Evolutionary conservation across 768 basidiomycete species (phyloP).

Genomic region (Daedaleopsis sinensis): DNA sequence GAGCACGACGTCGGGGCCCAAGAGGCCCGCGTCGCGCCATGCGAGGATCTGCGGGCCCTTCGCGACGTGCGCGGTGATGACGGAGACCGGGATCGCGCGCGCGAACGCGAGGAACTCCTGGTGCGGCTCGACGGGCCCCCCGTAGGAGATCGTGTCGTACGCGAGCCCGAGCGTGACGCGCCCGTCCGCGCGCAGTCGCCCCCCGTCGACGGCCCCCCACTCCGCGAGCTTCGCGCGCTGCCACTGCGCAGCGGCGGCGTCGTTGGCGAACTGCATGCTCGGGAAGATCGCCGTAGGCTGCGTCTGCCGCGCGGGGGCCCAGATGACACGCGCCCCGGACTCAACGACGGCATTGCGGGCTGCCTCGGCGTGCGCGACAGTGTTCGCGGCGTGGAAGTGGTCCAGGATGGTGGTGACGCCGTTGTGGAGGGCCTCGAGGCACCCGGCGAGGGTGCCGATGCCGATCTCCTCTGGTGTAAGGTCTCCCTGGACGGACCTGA

Average conservation of each 20-base stretch:
- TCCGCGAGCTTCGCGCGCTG: constrained; percentile 27
- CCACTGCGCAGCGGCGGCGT: constrained; percentile 26
- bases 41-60: constrained; percentile 24
- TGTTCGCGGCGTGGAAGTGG: constrained; percentile 33
- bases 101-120: constrained; percentile 25
- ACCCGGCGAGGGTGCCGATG: constrained; percentile 34
- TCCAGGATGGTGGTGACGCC: constrained; percentile 37
- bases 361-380: constrained; percentile 29
- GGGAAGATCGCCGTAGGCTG: constrained; percentile 26
- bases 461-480: constrained; percentile 32
- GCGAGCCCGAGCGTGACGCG: constrained; percentile 34
- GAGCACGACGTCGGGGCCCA: constrained; percentile 33
- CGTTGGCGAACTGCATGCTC: constrained; percentile 22
- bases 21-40: constrained; percentile 30
- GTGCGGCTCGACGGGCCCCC: constrained; percentile 17
- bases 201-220: constrained; percentile 24
- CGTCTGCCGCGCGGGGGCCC: constrained; percentile 31
- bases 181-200: constrained; percentile 28
- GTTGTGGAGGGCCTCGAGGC: constrained; percentile 33
- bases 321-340: constrained; percentile 33
- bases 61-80: constrained; percentile 33
- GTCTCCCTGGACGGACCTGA: constrained; percentile 24
- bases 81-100: constrained; percentile 22
- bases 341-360: constrained; percentile 28
- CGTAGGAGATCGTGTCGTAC: constrained; percentile 27